These are phyloP conservation scores for Candida mattraensis DNA, from an alignment of 805 yeast genomes.

Conservation along the genomic window DNA sequence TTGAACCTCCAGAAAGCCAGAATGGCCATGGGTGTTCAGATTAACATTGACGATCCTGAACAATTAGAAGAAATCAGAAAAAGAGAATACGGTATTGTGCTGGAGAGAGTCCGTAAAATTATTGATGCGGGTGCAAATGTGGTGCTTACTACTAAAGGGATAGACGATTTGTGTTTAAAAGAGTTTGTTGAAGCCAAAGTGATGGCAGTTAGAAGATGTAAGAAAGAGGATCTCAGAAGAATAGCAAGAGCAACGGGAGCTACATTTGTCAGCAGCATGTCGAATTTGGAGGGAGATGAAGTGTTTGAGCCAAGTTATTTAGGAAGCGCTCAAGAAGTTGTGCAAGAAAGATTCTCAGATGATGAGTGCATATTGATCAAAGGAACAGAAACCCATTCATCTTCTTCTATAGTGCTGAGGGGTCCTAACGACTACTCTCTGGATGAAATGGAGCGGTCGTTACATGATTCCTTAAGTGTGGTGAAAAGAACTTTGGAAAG, in stretches of 20 bases:
- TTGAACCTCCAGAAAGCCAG: constrained; percentile 92
- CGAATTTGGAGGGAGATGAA: constrained; percentile 95
- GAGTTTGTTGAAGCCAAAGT: constrained; percentile 89
- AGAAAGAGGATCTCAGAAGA: constrained; percentile 93
- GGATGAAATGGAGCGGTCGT: constrained; percentile 98
- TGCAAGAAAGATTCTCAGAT: constrained; percentile 87
- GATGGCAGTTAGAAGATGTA: constrained; percentile 96
- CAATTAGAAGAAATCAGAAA: constrained; percentile 82
- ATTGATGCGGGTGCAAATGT: constrained; percentile 90
- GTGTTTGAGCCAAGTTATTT: constrained; percentile 80
- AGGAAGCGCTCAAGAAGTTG: constrained; percentile 89
- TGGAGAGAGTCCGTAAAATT: constrained; percentile 80
- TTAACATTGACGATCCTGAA: constrained; percentile 96
- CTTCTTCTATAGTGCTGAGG: constrained; percentile 87
- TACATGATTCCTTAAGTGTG: constrained; percentile 91
- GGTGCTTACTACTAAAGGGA: constrained; percentile 89
- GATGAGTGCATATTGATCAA: constrained; percentile 94
- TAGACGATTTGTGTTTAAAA: constrained; percentile 88
- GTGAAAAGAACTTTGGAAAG: constrained; percentile 95
- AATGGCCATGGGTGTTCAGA: constrained; percentile 98
- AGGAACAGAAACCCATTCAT: constrained; percentile 88
- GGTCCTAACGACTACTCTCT: constrained; percentile 94
- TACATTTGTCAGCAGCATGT: constrained; percentile 78
- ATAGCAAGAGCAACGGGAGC: constrained; percentile 99
- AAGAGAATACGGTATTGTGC: constrained; percentile 81